Evolutionary conservation across 1,284 basidiomycete species (phyloP).

Genomic region (Cutaneotrichosporon curvatum): DNA sequence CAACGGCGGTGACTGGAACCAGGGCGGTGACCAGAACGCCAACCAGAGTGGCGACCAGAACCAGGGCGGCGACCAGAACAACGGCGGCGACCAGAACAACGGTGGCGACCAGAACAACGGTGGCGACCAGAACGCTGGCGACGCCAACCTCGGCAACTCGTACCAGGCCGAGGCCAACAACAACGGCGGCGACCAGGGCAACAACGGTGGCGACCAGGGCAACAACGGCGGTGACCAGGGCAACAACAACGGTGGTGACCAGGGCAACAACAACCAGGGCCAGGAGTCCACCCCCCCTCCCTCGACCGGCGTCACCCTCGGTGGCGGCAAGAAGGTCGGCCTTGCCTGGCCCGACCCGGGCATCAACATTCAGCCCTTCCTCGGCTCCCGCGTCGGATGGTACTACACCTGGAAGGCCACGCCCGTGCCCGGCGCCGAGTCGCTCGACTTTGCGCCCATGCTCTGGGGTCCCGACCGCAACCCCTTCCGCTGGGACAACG

Average conservation of each 20-base stretch:
- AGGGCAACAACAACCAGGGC: neutral
- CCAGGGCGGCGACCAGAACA: neutral
- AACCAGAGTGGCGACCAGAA: neutral
- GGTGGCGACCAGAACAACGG: neutral
- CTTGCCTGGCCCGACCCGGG: neutral
- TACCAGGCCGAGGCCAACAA: neutral
- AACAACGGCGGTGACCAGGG: neutral
- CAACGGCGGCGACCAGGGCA: neutral
- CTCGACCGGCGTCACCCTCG: too few relatives aligned
- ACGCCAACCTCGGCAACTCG: neutral
- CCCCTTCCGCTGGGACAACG: neutral
- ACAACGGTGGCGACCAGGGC: neutral
- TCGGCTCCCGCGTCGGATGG: neutral
- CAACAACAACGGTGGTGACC: neutral
- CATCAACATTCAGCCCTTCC: neutral
- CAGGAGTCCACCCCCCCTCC: neutral
- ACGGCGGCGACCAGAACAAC: neutral
- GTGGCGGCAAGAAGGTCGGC: too few relatives aligned
- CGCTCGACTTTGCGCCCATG: conserved; percentile 49
- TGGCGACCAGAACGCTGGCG: neutral
- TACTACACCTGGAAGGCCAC: conserved; percentile 15
- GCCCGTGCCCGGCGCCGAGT: neutral
- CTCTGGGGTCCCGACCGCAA: conserved; percentile 57
- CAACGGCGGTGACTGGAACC: neutral
- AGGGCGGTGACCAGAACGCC: neutral